These are phyloP conservation scores for Lumnitzera racemosa DNA, from an alignment of 345 rosid genomes.

Conservation along the genomic window DNA sequence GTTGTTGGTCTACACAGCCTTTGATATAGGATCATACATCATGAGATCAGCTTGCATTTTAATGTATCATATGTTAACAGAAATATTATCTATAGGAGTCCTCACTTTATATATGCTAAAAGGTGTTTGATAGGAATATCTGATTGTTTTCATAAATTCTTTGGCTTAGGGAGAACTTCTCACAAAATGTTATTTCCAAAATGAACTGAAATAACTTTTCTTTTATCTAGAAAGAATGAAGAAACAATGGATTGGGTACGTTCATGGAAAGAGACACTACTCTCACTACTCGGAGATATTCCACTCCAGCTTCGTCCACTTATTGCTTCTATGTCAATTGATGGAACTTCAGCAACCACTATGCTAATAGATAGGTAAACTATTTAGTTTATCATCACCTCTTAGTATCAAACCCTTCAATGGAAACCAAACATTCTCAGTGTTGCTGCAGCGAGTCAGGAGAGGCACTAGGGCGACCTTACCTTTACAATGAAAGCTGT, in stretches of 20 bases:
- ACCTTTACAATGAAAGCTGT: slow-evolving; percentile 77
- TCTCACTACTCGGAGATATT: slow-evolving; percentile 57
- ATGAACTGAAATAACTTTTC: slow-evolving; percentile 23
- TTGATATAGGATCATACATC: too few species aligned
- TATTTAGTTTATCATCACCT: neutral
- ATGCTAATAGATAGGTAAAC: slow-evolving; percentile 63
- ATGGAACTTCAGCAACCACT: slow-evolving; percentile 94
- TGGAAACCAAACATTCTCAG: neutral
- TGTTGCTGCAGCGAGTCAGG: slow-evolving; percentile 46
- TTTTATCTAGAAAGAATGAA: slow-evolving; percentile 69
- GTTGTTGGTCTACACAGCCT: too few species aligned
- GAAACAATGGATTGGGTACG: slow-evolving; percentile 60
- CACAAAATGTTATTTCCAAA: neutral
- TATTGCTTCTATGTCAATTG: slow-evolving; percentile 63
- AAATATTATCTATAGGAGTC: too few species aligned
- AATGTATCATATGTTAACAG: too few species aligned
- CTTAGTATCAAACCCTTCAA: neutral
- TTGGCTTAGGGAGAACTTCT: neutral
- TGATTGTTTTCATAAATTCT: slow-evolving; percentile 1
- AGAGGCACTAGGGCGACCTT: slow-evolving; percentile 60
- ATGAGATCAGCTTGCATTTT: too few species aligned
- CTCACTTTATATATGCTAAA: too few species aligned
- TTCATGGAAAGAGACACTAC: slow-evolving; percentile 74
- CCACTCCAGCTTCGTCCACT: slow-evolving; percentile 51
- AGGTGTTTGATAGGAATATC: neutral